Evolutionary conservation across 345 rosid species (phyloP).

Genomic region (Brassica juncea): DNA sequence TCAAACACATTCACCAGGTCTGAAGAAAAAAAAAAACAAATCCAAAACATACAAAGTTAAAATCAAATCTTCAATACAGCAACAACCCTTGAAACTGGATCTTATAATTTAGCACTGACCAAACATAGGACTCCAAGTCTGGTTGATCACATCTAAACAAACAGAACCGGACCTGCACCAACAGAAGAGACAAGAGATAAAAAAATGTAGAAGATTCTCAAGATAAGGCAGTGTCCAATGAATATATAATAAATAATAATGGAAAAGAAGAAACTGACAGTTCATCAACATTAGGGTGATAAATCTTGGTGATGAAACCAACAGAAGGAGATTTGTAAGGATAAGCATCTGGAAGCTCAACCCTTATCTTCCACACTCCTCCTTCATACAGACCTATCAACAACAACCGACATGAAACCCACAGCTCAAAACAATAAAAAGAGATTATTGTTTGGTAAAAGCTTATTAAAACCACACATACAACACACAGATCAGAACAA

Average conservation of each 20-base stretch:
- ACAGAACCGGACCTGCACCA: constrained; percentile 92
- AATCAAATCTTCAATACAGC: constrained; percentile 1
- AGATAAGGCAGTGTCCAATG: neutral
- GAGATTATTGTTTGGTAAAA: neutral
- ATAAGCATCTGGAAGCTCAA: constrained; percentile 98
- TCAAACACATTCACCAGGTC: constrained; percentile 97
- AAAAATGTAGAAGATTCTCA: neutral
- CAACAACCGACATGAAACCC: neutral
- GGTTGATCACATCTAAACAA: constrained; percentile 95
- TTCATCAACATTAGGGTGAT: constrained; percentile 99
- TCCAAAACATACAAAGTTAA: neutral
- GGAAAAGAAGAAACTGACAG: constrained; percentile 55
- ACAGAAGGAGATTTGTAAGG: constrained; percentile 98
- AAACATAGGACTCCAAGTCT: constrained; percentile 99
- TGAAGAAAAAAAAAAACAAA: constrained; percentile 37
- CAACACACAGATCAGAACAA: neutral
- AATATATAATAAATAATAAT: neutral
- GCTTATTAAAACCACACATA: neutral
- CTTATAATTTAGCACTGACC: constrained; percentile 49
- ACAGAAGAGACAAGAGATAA: neutral
- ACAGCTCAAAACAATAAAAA: neutral
- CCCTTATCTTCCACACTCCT: constrained; percentile 96
- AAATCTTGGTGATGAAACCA: constrained; percentile 89
- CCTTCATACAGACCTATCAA: constrained; percentile 83
- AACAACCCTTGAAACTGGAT: neutral